Conservation (phyloP, 2,329 filamentous ascomycete genomes). For the Cytospora paraplurivora region DNA sequence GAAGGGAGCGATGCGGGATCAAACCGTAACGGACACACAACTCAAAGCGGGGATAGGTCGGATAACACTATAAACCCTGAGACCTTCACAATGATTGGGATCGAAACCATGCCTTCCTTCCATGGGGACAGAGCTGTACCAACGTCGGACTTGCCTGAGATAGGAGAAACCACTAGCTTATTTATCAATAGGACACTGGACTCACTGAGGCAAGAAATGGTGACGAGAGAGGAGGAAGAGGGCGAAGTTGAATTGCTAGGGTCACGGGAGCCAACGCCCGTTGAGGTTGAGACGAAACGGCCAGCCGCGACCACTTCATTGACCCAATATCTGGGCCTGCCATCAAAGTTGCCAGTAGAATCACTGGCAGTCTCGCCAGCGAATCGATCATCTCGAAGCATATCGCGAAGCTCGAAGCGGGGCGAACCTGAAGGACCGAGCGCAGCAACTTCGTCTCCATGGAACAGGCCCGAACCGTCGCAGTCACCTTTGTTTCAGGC, state of each 20-base stretch:
- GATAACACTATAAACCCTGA: conserved; percentile 44
- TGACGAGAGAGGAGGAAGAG: conserved; percentile 31
- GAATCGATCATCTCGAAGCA: conserved; percentile 3
- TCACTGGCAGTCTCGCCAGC: not conserved
- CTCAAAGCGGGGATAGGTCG: conserved; percentile 32
- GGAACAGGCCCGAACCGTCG: not conserved
- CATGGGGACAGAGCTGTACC: conserved; percentile 45
- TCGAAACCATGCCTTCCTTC: conserved; percentile 56
- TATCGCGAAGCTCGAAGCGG: not conserved
- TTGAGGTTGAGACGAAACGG: not conserved
- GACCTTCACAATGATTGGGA: conserved; percentile 62
- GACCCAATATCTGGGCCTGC: not conserved
- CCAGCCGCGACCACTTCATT: not conserved
- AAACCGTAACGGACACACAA: conserved; percentile 20
- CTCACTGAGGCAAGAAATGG: conserved; percentile 46
- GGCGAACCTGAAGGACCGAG: not conserved
- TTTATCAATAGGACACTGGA: conserved; percentile 60
- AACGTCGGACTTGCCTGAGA: conserved; percentile 44
- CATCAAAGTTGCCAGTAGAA: not conserved
- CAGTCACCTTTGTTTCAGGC: not conserved
- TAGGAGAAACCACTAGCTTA: conserved; percentile 58
- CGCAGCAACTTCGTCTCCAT: not conserved
- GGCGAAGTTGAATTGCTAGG: conserved; percentile 24
- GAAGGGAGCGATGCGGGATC: conserved; percentile 36
- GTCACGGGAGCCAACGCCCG: conserved; percentile 18